Evolutionary conservation across 768 basidiomycete genomes (phyloP), one percentile per base, ranked within the genome.

Genomic region (Lactarius vividus): DNA sequence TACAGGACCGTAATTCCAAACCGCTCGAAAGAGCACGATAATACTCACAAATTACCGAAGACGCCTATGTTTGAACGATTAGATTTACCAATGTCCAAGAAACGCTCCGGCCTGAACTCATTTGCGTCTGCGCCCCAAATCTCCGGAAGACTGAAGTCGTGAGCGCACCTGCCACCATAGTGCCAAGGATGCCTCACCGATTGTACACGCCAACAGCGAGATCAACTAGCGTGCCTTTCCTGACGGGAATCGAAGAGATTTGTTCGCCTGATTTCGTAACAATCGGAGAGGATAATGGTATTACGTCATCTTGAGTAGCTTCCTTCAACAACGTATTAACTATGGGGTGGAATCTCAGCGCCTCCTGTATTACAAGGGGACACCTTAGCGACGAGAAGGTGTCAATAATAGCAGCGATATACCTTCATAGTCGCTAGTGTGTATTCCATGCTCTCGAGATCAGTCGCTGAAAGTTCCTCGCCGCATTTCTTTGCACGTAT

Each of bases 291-390:
- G 68, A 59, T 15, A 73, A 65, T 5, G 71, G 72, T 11, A 72
- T 61, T 2, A 71, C 66, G 28, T 71, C 70, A 54, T 73, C 71
- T 16, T 59, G 66, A 4, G 37, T 35, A 1, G 72, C 67, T 53
- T 63, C 55, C 9, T 70, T 69, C 5, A 44, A 0, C 2, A 67
- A 28, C 11, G 0, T 15, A 20, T 44, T 54, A 31, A 67, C 52
- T 20, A 72, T 64, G 3, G 70, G 70, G 46, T 73, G 71, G 7
- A 62, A 13, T 28, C 57, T 57, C 46, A 59, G 58, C 37, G 37
- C 13, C 26, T 63, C 62, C 62, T 63, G 29, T 35, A 15, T 18
- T 6, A 20, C 11, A 35, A 63, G 5, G 40, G 8, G 26, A 35
- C 18, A 49, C 11, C 29, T 46, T 18, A 63, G 26, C 39, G 9